Conservation (phyloP, 805 yeast genomes). For the Starmerella sirachaensis region DNA sequence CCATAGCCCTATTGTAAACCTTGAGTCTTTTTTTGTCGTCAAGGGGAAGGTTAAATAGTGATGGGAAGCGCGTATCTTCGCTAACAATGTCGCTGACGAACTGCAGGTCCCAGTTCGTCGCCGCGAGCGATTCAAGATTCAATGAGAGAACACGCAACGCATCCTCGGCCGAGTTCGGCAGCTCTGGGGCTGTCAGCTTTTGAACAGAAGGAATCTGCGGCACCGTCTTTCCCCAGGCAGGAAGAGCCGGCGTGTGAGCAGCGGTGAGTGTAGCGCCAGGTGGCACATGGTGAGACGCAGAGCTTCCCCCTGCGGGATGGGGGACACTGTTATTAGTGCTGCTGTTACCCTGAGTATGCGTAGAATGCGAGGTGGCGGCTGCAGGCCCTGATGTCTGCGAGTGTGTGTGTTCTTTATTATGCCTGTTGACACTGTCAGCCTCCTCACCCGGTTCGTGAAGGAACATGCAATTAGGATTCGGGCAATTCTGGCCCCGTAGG, state of each 20-base stretch:
- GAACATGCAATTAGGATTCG: slow-evolving; percentile 97
- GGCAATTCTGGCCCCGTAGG: slow-evolving; percentile 88
- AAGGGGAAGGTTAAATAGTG: slow-evolving; percentile 20
- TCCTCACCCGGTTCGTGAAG: slow-evolving; percentile 99
- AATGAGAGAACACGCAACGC: slow-evolving; percentile 3
- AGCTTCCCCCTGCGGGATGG: not conserved
- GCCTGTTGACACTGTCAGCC: slow-evolving; percentile 90
- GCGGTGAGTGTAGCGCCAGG: slow-evolving; percentile 10
- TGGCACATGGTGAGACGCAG: not conserved
- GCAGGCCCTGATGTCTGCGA: not conserved
- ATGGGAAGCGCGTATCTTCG: slow-evolving; percentile 13
- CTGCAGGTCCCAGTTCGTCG: slow-evolving; percentile 10
- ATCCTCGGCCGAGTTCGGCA: slow-evolving; percentile 1
- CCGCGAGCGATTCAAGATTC: slow-evolving; percentile 8
- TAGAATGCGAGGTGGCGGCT: slow-evolving; percentile 3
- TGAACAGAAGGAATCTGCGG: slow-evolving; percentile 14
- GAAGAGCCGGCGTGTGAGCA: slow-evolving; percentile 15
- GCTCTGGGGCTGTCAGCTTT: slow-evolving; percentile 7
- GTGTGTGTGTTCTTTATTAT: slow-evolving; percentile 8
- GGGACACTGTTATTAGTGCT: too few species aligned
- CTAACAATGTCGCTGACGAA: slow-evolving; percentile 10
- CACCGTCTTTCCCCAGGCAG: slow-evolving; percentile 18
- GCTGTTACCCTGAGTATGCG: slow-evolving; percentile 21
- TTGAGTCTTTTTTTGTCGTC: slow-evolving; percentile 18
- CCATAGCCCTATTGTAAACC: slow-evolving; percentile 12